These are phyloP conservation scores for Diophrys sp. DNA, from an alignment of 73 alveolate species.

Conservation along the genomic window DNA sequence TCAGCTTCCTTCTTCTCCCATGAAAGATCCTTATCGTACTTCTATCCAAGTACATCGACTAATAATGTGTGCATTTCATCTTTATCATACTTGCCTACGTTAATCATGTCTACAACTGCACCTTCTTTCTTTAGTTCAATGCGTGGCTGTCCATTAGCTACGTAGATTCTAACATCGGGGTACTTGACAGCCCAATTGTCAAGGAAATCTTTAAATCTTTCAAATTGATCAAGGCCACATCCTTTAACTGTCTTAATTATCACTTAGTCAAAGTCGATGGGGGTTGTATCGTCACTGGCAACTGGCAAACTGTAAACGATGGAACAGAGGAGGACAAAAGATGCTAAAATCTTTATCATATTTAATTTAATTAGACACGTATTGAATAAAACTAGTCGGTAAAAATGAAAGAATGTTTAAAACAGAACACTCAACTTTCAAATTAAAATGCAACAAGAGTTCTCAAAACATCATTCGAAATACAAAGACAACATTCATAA, in stretches of 20 bases:
- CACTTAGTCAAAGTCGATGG: neutral
- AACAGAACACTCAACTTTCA: neutral
- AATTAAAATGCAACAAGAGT: neutral
- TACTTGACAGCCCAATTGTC: constrained; percentile 30
- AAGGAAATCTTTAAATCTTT: constrained; percentile 13
- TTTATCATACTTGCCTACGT: constrained; percentile 34
- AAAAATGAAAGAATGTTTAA: too few relatives aligned
- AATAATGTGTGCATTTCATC: constrained; percentile 12
- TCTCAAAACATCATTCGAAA: too few relatives aligned
- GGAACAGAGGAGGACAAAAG: neutral
- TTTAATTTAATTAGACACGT: too few relatives aligned
- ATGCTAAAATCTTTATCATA: neutral
- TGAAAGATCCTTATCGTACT: constrained; percentile 16
- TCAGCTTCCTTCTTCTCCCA: constrained; percentile 37
- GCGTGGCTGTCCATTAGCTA: constrained; percentile 38
- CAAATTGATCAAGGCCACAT: neutral
- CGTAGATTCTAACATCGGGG: constrained; percentile 24
- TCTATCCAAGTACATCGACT: constrained; percentile 5
- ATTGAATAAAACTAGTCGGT: too few relatives aligned
- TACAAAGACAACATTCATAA: too few relatives aligned
- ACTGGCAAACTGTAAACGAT: neutral
- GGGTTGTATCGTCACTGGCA: neutral
- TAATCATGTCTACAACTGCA: constrained; percentile 28
- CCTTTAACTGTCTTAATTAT: neutral
- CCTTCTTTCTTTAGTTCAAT: constrained; percentile 30